phyloP scores from a whole-genome alignment of 2,329 filamentous ascomycete genomes.

The Aureobasidium sp. region DNA sequence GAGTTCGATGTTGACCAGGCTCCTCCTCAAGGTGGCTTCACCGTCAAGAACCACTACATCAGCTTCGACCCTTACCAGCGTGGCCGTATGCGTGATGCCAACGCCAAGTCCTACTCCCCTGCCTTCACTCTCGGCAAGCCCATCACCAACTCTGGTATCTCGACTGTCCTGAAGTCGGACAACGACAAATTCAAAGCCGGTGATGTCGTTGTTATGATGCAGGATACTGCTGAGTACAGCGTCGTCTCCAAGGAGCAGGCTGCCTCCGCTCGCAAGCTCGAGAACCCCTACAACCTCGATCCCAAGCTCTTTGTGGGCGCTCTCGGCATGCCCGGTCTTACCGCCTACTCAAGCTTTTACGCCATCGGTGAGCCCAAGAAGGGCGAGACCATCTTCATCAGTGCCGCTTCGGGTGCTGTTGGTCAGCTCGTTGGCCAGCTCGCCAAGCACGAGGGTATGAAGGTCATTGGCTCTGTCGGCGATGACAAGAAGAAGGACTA shows the following conservation, averaged over 20 bases:
- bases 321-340: constrained; percentile 72
- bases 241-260: constrained; percentile 45
- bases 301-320: constrained; percentile 64
- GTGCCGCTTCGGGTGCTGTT: constrained; percentile 71
- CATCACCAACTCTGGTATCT: constrained; percentile 57
- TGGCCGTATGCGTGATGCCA: constrained; percentile 63
- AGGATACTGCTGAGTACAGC: constrained; percentile 53
- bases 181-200: constrained; percentile 56
- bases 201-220: constrained; percentile 52
- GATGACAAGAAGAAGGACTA: constrained; percentile 73
- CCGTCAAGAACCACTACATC: constrained; percentile 62
- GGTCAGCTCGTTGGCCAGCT: constrained; percentile 78
- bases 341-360: constrained; percentile 67
- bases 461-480: constrained; percentile 73
- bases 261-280: constrained; percentile 46
- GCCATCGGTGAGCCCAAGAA: constrained; percentile 68
- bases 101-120: constrained; percentile 60
- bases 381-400: constrained; percentile 77
- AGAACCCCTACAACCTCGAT: constrained; percentile 64
- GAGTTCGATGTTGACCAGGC: constrained; percentile 60
- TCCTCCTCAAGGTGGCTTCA: constrained; percentile 58
- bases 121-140: constrained; percentile 56
- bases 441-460: constrained; percentile 72
- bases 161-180: constrained; percentile 65
- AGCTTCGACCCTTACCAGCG: constrained; percentile 84